These are phyloP conservation scores for Athelia psychrophila DNA, from an alignment of 1,284 basidiomycete species.

Conservation along the genomic window DNA sequence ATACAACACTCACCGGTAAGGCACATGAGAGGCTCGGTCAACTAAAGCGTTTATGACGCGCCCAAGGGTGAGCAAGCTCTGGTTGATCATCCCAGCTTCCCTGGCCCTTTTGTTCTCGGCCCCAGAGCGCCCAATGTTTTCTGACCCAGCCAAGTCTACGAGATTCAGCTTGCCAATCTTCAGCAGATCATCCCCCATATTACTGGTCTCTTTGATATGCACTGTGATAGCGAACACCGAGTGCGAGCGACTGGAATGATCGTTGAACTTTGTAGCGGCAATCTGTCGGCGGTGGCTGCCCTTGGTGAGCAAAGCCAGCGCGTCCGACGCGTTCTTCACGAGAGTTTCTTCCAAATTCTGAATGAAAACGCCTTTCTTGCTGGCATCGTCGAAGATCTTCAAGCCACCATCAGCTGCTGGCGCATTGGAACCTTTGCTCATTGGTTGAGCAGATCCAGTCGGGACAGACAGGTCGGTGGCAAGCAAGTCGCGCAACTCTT, in stretches of 20 bases:
- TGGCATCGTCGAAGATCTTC: slow-evolving; percentile 92
- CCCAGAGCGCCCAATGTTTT: slow-evolving; percentile 95
- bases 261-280: slow-evolving; percentile 97
- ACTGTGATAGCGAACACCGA: slow-evolving; percentile 98
- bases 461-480: slow-evolving; percentile 70
- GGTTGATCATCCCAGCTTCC: slow-evolving; percentile 99
- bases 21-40: slow-evolving; percentile 88
- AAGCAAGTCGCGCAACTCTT: slow-evolving; percentile 95
- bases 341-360: slow-evolving; percentile 93
- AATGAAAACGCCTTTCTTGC: slow-evolving; percentile 87
- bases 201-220: slow-evolving; percentile 83
- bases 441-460: slow-evolving; percentile 59
- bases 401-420: slow-evolving; percentile 50
- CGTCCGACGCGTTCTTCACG: slow-evolving; percentile 84
- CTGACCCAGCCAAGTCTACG: slow-evolving; percentile 95
- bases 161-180: slow-evolving; percentile 96
- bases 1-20: slow-evolving; percentile 70
- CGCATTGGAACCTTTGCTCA: slow-evolving; percentile 55
- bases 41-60: slow-evolving; percentile 97
- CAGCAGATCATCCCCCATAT: slow-evolving; percentile 84
- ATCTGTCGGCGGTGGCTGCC: slow-evolving; percentile 92
- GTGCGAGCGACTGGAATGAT: slow-evolving; percentile 96
- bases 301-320: slow-evolving; percentile 81
- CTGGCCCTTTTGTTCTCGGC: slow-evolving; percentile 94
- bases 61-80: slow-evolving; percentile 93